Conservation (phyloP, 1,284 basidiomycete species). For the Papiliotrema laurentii region DNA sequence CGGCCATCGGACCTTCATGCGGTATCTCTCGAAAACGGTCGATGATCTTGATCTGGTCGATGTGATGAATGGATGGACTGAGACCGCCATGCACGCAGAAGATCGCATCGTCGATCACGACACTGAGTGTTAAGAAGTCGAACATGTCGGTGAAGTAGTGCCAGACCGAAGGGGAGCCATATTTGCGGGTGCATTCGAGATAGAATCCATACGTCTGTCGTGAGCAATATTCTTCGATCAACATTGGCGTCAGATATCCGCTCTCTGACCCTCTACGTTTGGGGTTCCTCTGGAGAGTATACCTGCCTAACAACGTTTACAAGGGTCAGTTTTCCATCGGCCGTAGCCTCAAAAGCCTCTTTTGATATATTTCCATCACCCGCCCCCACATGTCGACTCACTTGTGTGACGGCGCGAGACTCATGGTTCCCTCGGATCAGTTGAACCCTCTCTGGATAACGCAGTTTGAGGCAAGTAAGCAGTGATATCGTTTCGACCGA, state of each 20-base stretch:
- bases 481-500: slow-evolving; percentile 98
- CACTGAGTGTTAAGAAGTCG: slow-evolving; percentile 94
- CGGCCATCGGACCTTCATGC: slow-evolving; percentile 99
- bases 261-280: slow-evolving; percentile 28
- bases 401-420: slow-evolving; percentile 95
- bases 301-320: slow-evolving; percentile 10
- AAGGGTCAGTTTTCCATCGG: slow-evolving; percentile 20
- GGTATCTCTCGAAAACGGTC: slow-evolving; percentile 99
- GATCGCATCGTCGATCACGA: slow-evolving; percentile 98
- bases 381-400: slow-evolving; percentile 46
- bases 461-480: slow-evolving; percentile 90
- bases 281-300: slow-evolving; percentile 33
- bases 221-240: slow-evolving; percentile 5
- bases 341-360: slow-evolving; percentile 42
- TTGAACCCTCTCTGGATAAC: slow-evolving; percentile 96
- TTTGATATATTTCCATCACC: slow-evolving; percentile 37
- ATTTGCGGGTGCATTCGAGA: slow-evolving; percentile 96
- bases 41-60: slow-evolving; percentile 99
- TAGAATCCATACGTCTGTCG: slow-evolving; percentile 96
- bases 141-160: slow-evolving; percentile 99
- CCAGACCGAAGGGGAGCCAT: slow-evolving; percentile 94
- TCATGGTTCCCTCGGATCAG: slow-evolving; percentile 98
- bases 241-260: slow-evolving; percentile 43
- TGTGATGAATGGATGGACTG: slow-evolving; percentile 95
- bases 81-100: slow-evolving; percentile 99